phyloP scores from a whole-genome alignment of 2,329 filamentous ascomycete species.

The Blastomyces silverae region DNA sequence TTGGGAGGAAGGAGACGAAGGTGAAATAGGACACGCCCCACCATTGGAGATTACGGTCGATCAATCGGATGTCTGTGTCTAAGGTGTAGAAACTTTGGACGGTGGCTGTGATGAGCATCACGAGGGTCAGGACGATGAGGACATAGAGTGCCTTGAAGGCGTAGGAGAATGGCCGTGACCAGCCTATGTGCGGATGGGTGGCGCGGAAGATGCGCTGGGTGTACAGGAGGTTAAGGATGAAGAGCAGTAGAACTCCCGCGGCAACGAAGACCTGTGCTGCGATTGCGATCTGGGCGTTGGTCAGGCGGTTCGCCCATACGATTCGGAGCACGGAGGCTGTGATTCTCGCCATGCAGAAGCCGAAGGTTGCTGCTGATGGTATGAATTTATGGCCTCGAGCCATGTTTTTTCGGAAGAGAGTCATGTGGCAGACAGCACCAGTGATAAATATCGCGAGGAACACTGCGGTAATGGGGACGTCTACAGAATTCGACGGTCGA shows the following conservation, averaged over 20 bases:
- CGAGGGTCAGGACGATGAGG: constrained; percentile 52
- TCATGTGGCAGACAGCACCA: constrained; percentile 42
- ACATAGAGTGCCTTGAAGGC: constrained; percentile 54
- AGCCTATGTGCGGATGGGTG: constrained; percentile 63
- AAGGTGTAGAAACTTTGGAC: constrained; percentile 64
- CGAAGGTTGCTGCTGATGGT: constrained; percentile 41
- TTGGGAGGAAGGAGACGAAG: constrained; percentile 59
- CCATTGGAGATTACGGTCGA: constrained; percentile 58
- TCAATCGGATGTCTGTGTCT: constrained; percentile 42
- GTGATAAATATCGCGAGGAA: constrained; percentile 49
- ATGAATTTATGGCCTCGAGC: constrained; percentile 44
- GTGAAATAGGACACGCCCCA: constrained; percentile 57
- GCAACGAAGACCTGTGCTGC: constrained; percentile 63
- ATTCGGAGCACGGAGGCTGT: constrained; percentile 47
- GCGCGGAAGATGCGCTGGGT: constrained; percentile 67
- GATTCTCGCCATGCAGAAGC: constrained; percentile 48
- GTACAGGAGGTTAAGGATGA: constrained; percentile 71
- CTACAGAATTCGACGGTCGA: constrained; percentile 50
- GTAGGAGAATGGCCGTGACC: constrained; percentile 50
- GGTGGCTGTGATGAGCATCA: constrained; percentile 59
- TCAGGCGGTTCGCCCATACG: constrained; percentile 47
- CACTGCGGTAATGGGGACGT: constrained; percentile 59
- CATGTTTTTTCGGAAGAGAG: constrained; percentile 41
- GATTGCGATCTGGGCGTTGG: constrained; percentile 46
- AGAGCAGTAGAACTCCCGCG: constrained; percentile 67